Evolutionary conservation across 176 grass and related monocot species (phyloP), one percentile per base, ranked within the genome.

Genomic region (Zoysia japonica): DNA sequence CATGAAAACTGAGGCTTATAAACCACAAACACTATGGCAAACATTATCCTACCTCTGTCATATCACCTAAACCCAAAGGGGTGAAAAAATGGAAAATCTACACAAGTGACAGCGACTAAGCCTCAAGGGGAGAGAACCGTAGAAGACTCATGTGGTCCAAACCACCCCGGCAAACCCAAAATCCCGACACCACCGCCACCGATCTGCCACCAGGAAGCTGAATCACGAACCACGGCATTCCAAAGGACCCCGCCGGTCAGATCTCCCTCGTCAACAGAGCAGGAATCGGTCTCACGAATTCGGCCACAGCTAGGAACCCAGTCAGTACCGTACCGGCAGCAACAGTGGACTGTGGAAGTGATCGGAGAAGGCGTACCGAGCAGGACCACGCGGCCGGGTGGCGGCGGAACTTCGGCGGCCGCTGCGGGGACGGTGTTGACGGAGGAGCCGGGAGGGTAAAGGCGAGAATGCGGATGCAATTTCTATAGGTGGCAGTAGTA

Each of bases 401-500:
- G 64, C 37, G 44, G 17, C 56, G 80, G 46, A 48, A 52, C 50
- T 28, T 28, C 28, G 28, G 14, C 40, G 44, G 55, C 9, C 10
- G 45, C 67, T 39, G 71, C 61, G 35, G 11, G 11, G 72, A 60
- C 28, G 41, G 73, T 17, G 65, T 84, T 61, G 65, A 69, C 73
- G 65, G 67, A 84, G 73, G 65, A 84, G 50, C 14, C 51, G 36
- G 44, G 57, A 68, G 43, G 65, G 82, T 61, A 50, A 84, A 84
- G 82, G 65, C 72, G 48, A 41, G 82, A 84, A 49, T 70, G 64
- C 72, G 65, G 65, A 84, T 40, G 82, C 82, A 69, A 76, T 77
- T 70, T 77, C 72, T 61, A 28, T 68, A 61, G 35, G 8, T 47
- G 73, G 62, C 42, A 69, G 37, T 56, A 75, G 50, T 83, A 67